Base-by-base conservation (phyloP, 1,284 basidiomycete genomes). In the Microbotryum violaceum region DNA sequence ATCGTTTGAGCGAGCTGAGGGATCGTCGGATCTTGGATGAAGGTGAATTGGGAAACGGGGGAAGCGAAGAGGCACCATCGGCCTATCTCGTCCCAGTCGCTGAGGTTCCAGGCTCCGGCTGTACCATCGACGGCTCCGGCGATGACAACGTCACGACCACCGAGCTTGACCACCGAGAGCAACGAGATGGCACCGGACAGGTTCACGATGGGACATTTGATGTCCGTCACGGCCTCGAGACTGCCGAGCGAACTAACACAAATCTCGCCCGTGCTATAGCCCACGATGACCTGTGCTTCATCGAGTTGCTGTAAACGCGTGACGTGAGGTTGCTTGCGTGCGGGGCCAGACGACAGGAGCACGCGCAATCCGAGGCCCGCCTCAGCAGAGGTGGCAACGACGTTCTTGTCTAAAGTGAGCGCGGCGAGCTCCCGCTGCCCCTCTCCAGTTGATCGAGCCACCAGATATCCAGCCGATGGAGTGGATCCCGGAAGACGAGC, bases 101-200 rank as follows among this genome's bases (percentile, higher is more conserved):
- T 87, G 57, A 81, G 66, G 9, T 80, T 77, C 88, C 87, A 91
- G 63, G 88, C 78, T 0, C 81, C 82, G 27, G 89, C 79, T 0
- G 84, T 84, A 4, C 88, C 88, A 71, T 88, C 85, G 62, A 87
- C 84, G 0, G 80, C 81, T 7, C 88, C 87, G 16, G 85, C 87
- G 20, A 88, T 74, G 20, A 90, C 75, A 33, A 83, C 45, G 12
- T 49, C 37, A 1, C 61, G 27, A 0, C 51, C 56, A 4, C 48
- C 62, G 4, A 65, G 23, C 45, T 60, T 56, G 49, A 60, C 9
- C 0, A 60, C 45, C 3, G 62, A 56, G 45, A 67, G 54, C 0
- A 64, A 47, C 4, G 61, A 59, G 55, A 69, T 58, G 1, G 65
- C 61, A n/a, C 60, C 66, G 0, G 4, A 12, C 1, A 67, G 58